Evolutionary conservation across 2,329 filamentous ascomycete genomes (phyloP).

Genomic region (Cladorrhinum sp.): DNA sequence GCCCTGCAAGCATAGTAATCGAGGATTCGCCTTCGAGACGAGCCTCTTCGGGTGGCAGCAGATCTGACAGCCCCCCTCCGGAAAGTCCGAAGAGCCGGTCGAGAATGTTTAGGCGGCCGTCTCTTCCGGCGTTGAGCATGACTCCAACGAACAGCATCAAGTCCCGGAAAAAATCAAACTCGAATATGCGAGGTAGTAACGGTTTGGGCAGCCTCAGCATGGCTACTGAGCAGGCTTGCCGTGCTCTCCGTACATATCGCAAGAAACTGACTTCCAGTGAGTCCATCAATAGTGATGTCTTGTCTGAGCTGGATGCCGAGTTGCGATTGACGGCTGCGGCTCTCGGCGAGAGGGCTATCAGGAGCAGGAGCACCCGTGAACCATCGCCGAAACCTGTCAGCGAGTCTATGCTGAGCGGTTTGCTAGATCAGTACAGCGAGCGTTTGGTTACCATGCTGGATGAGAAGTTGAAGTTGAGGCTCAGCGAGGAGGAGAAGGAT

Average conservation of each 20-base stretch:
- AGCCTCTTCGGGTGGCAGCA: conserved; percentile 39
- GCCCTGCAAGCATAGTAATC: conserved; percentile 25
- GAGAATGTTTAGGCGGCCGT: conserved; percentile 49
- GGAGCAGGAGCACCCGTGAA: conserved; percentile 38
- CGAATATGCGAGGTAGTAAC: conserved; percentile 41
- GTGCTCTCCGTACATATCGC: conserved; percentile 59
- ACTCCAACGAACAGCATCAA: conserved; percentile 28
- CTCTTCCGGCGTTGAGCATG: conserved; percentile 48
- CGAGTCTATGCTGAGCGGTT: conserved; percentile 57
- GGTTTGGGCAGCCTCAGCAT: conserved; percentile 56
- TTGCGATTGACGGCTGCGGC: conserved; percentile 61
- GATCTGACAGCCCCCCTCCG: conserved; percentile 47
- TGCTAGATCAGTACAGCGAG: conserved; percentile 74
- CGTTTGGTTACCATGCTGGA: conserved; percentile 68
- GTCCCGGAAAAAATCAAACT: conserved; percentile 49
- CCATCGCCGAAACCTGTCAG: conserved; percentile 41
- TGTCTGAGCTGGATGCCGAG: conserved; percentile 64
- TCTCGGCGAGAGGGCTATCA: conserved; percentile 54
- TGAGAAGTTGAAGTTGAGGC: conserved; percentile 59
- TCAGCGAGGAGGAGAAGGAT: conserved; percentile 27
- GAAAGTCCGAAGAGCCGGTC: conserved; percentile 45
- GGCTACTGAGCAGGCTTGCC: conserved; percentile 63
- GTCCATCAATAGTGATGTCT: conserved; percentile 52
- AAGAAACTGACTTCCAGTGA: conserved; percentile 58
- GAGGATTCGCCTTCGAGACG: conserved; percentile 48